Evolutionary conservation across 108 stramenopile species (phyloP), one percentile per base, ranked within the genome.

Genomic region (Nitzschia sp.): DNA sequence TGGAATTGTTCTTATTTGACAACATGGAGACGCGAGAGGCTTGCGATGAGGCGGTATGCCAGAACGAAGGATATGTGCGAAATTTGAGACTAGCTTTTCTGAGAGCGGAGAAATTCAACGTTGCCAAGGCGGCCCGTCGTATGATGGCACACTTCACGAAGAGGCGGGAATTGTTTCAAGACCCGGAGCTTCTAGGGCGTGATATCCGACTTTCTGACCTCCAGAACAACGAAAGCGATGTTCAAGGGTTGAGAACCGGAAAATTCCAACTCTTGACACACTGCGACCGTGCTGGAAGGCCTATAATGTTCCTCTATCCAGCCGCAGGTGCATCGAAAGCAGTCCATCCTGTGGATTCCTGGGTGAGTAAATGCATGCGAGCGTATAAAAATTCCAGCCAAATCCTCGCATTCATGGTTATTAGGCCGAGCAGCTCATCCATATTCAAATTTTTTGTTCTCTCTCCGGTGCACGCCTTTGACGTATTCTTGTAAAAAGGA

Each of bases 151-250:
- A 36, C 32, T 53, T 70, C 25, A 56, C 59, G 4, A 3, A 44
- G n/a, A 59, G 56, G 45, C 34, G 59, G 2, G 69, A 47, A 13
- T 26, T 25, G 8, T 70, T 70, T 53, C 58, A 58, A 19, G 5
- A 22, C 5, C 9, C 38, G 9, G 67, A 56, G 25, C 13, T 8
- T 27, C 27, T 68, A 33, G 38, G 33, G 6, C 36, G 67, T 38
- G 67, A 68, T 4, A 41, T 68, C 3, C 34, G 34, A 3, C 22
- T 68, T 26, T 8, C 35, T 3, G 67, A 68, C 35, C 35, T 68
- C 1, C 19, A 29, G 8, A 6, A 32, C 13, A 8, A 27, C 17
- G 56, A 68, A 3, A 25, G 26, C 15, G 68, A 69, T 45, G 4
- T 28, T 45, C n/a, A 28, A 3, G 62, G 9, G 6, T 25, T 58